A percentile compares a stretch with the other conserved stretches of the same genome.
Conservation (phyloP, 305 asterid species). For the Striga hermonthica region DNA sequence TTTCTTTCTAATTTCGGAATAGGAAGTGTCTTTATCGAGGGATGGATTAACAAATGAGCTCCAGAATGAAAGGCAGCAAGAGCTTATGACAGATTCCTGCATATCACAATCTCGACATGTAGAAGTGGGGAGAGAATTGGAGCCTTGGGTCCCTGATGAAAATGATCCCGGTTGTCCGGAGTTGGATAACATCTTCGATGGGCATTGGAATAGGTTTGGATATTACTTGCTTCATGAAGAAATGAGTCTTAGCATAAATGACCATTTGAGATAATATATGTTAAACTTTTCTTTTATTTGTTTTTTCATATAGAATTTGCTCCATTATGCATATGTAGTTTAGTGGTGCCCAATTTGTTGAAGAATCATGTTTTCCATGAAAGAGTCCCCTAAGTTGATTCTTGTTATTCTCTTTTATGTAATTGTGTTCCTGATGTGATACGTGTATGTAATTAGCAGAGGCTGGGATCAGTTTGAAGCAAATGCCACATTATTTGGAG, state of each 20-base stretch:
- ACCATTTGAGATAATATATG: constrained; percentile 16
- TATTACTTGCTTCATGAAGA: constrained; percentile 24
- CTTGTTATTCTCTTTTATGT: constrained; percentile 8
- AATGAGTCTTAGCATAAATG: constrained; percentile 15
- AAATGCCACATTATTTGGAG: constrained; percentile 87
- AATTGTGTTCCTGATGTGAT: constrained; percentile 25
- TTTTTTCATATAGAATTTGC: constrained; percentile 6
- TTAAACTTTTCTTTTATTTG: constrained; percentile 7
- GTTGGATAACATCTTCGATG: constrained; percentile 76
- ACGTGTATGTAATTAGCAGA: constrained; percentile 39
- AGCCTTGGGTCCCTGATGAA: constrained; percentile 92
- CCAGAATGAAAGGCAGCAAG: constrained; percentile 64
- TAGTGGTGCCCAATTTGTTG: constrained; percentile 15
- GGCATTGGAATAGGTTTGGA: constrained; percentile 74
- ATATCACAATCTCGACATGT: constrained; percentile 74
- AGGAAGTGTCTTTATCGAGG: constrained; percentile 74
- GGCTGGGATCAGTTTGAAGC: constrained; percentile 97
- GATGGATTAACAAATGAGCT: constrained; percentile 59
- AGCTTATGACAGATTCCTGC: constrained; percentile 80
- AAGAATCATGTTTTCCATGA: constrained; percentile 22
- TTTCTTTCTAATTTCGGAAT: constrained; percentile 36
- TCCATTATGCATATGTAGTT: neutral
- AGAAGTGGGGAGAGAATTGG: constrained; percentile 75
- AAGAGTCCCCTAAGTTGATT: constrained; percentile 24
- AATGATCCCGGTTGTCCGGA: constrained; percentile 67